Evolutionary conservation across 768 basidiomycete genomes (phyloP), one percentile per base, ranked within the genome.

Genomic region (Astraeus odoratus): DNA sequence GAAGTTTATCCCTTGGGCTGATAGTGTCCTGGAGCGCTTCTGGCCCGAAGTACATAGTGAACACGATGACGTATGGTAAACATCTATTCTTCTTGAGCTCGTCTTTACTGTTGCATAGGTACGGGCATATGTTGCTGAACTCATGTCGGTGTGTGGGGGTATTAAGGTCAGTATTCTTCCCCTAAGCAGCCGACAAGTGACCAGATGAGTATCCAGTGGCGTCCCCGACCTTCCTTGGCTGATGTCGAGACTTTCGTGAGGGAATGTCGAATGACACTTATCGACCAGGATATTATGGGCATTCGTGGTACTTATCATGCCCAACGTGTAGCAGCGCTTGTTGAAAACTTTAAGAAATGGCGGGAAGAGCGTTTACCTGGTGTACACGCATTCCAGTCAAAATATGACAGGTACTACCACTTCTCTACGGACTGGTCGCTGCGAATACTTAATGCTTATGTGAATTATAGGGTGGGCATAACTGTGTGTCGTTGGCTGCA

Each of bases 1-100:
- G 73, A 87, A 88, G 52, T 94, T 91, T 57, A 65, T 74, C 7
- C 73, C 86, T 1, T 94, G 91, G 91, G 68, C 75, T 6, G 78
- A 87, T 44, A 73, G 78, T 26, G 75, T 80, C 12, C 67, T 89
- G 22, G 71, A 76, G 15, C 70, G 79, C 13, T 81, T 78, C 42
- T 92, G 88, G 83, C 63, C 67, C 1, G 81, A 86, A 51, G 72
- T 92, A 49, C 63, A 71, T 37, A 80, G 80, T 48, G 86, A 89
- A 55, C 88, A 91, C 54, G 87, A 88, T 46, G 86, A 90, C 57
- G 86, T 81, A 5, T 12, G 39, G 16, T 9, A 36, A 18, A 26
- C 5, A 27, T 3, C 12, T 19, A 9, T 10, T 37, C 40, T 33
- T 36, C 50, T 2, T 22, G 42, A 16, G 43, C 41, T 39, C 44